Evolutionary conservation across 768 basidiomycete genomes (phyloP).

Genomic region (Rubroboletus pulcherrimus): DNA sequence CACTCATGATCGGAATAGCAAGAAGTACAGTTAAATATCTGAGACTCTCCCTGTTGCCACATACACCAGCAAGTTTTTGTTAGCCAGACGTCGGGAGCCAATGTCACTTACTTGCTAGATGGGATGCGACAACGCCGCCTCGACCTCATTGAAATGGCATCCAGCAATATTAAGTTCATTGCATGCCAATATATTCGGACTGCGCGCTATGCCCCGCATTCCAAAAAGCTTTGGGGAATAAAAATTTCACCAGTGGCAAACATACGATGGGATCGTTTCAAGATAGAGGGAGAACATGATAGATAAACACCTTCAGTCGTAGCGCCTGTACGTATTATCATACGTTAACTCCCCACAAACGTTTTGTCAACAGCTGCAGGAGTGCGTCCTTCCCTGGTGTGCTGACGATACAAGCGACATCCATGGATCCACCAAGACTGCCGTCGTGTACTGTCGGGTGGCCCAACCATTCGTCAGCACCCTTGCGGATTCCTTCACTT

Average conservation of each 20-base stretch:
- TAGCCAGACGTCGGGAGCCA: no score
- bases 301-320: neutral
- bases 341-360: constrained; percentile 48
- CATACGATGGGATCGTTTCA: neutral
- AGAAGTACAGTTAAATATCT: no score
- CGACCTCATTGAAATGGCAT: constrained; percentile 2
- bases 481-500: constrained; percentile 10
- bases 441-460: constrained; percentile 17
- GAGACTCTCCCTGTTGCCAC: no score
- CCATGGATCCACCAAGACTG: constrained; percentile 26
- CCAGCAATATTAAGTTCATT: neutral
- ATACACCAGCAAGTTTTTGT: no score
- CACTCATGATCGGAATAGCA: no score
- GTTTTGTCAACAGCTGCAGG: constrained; percentile 43
- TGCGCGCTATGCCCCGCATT: neutral
- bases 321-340: neutral
- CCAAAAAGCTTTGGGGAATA: neutral
- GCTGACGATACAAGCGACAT: constrained; percentile 46
- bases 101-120: no score
- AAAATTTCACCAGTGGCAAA: neutral
- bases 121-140: no score
- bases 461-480: constrained; percentile 19
- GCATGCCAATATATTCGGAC: neutral
- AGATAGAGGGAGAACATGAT: neutral
- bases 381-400: constrained; percentile 64